These are phyloP conservation scores for Xerocomus minutiporus DNA, from an alignment of 1,284 basidiomycete genomes.

Conservation along the genomic window DNA sequence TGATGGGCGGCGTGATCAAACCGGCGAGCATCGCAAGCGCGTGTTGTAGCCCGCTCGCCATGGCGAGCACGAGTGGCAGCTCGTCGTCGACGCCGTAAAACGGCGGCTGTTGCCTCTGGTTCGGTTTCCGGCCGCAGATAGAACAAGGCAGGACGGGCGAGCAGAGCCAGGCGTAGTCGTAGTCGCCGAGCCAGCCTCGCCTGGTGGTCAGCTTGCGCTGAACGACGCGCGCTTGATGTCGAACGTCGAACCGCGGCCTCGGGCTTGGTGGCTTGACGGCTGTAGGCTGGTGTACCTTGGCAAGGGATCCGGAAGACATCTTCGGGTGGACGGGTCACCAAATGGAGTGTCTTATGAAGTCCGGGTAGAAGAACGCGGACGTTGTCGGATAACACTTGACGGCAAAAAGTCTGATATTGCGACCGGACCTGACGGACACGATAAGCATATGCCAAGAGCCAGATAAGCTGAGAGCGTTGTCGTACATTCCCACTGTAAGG, in stretches of 20 bases:
- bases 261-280: conserved; percentile 10
- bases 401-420: background rate
- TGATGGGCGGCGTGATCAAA: conserved; percentile 74
- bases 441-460: background rate
- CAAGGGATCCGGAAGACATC: conserved; percentile 17
- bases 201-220: conserved; percentile 40
- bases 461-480: background rate
- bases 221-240: conserved; percentile 10
- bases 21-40: conserved; percentile 80
- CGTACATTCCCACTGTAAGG: background rate
- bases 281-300: conserved; percentile 15
- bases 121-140: conserved; percentile 24
- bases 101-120: conserved; percentile 46
- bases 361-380: background rate
- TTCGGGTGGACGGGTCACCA: background rate
- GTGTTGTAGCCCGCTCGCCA: conserved; percentile 71
- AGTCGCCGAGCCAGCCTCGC: conserved; percentile 68
- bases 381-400: background rate
- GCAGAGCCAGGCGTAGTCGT: conserved; percentile 73
- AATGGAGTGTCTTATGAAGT: background rate
- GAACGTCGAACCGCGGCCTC: conserved; percentile 4
- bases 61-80: conserved; percentile 64
- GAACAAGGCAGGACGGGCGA: conserved; percentile 51
- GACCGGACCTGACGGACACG: background rate
- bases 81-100: conserved; percentile 72